phyloP scores from a whole-genome alignment of 2,329 filamentous ascomycete species.

The Talaromyces albobiverticillius region DNA sequence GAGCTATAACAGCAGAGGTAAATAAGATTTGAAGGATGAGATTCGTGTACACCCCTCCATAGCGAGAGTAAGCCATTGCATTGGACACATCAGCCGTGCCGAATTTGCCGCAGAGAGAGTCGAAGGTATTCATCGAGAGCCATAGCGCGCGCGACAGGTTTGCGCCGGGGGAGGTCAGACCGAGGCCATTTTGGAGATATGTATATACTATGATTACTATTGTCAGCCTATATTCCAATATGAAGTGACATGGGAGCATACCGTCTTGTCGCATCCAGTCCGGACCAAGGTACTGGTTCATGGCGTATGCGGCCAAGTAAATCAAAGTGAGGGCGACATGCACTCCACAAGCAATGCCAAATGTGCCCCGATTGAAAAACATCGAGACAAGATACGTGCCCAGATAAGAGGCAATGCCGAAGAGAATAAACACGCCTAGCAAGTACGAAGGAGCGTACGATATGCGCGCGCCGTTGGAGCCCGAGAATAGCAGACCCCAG shows the following conservation, averaged over 20 bases:
- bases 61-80: constrained; percentile 69
- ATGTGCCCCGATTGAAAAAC: constrained; percentile 72
- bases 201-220: neutral
- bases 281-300: constrained; percentile 5
- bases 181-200: constrained; percentile 6
- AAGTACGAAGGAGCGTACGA: constrained; percentile 81
- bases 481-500: constrained; percentile 1
- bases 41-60: constrained; percentile 82
- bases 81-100: constrained; percentile 60
- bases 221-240: neutral
- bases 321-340: constrained; percentile 1
- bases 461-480: constrained; percentile 45
- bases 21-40: constrained; percentile 61
- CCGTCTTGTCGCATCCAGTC: constrained; percentile 2
- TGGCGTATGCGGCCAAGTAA: constrained; percentile 4
- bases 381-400: constrained; percentile 79
- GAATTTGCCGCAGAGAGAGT: constrained; percentile 63
- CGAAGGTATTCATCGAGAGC: constrained; percentile 78
- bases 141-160: constrained; percentile 73
- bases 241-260: neutral
- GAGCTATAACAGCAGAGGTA: neutral
- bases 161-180: constrained; percentile 66
- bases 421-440: constrained; percentile 76
- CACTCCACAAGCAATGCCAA: constrained; percentile 73
- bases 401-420: constrained; percentile 73